Evolutionary conservation across 2,329 filamentous ascomycete genomes (phyloP).

Genomic region (Botrytis hyacinthi): DNA sequence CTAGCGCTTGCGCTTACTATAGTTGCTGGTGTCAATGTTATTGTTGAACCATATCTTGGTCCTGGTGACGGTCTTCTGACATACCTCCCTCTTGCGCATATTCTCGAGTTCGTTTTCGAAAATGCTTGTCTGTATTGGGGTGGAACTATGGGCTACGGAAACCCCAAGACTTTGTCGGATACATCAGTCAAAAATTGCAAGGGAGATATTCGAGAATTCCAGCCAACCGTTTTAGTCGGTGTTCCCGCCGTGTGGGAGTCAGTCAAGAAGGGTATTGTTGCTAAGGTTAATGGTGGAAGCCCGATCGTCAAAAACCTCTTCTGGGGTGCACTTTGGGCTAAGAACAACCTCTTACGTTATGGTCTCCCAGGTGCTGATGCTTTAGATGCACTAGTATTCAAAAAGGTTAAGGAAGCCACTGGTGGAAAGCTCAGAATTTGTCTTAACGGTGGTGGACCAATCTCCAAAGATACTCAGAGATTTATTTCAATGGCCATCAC

Average conservation of each 20-base stretch:
- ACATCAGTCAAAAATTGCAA: constrained; percentile 81
- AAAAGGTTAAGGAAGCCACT: constrained; percentile 85
- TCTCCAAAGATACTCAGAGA: constrained; percentile 80
- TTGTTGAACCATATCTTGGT: constrained; percentile 74
- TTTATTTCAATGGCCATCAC: constrained; percentile 92
- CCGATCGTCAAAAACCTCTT: constrained; percentile 75
- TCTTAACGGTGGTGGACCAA: constrained; percentile 91
- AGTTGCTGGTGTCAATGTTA: constrained; percentile 76
- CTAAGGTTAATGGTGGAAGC: constrained; percentile 64
- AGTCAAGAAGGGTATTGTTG: constrained; percentile 87
- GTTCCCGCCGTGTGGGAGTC: constrained; percentile 97
- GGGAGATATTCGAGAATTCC: constrained; percentile 89
- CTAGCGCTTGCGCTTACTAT: constrained; percentile 12
- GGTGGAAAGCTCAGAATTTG: constrained; percentile 85
- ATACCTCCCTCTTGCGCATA: constrained; percentile 92
- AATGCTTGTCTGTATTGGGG: constrained; percentile 86
- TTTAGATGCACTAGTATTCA: constrained; percentile 83
- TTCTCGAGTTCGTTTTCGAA: constrained; percentile 93
- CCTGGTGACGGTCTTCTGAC: constrained; percentile 77
- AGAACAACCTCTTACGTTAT: constrained; percentile 55
- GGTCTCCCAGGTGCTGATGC: constrained; percentile 65
- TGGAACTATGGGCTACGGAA: constrained; percentile 89
- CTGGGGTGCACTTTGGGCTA: constrained; percentile 61
- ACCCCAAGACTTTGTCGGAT: constrained; percentile 83
- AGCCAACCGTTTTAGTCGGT: constrained; percentile 84